A percentile compares a stretch with the other conserved stretches of the same genome.
Conservation (phyloP, 2,329 filamentous ascomycete genomes). For the Alternaria sp. region DNA sequence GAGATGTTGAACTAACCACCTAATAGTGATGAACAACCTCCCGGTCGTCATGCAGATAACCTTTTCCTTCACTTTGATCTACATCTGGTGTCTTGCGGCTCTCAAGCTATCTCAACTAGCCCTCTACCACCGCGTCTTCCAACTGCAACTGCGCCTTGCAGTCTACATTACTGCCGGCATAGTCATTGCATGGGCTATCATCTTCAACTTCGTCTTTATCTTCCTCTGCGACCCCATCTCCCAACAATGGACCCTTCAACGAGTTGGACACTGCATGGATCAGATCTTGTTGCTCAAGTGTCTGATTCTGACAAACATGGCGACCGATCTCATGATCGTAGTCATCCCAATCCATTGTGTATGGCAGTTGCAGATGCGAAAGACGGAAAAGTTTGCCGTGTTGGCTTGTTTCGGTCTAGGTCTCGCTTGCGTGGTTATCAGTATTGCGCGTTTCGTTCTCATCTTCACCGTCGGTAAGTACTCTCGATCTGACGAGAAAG, state of each 20-base stretch:
- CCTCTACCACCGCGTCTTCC: slow-evolving; percentile 25
- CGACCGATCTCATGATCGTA: slow-evolving; percentile 25
- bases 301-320: slow-evolving; percentile 25
- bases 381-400: slow-evolving; percentile 30
- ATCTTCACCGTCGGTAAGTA: slow-evolving; percentile 24
- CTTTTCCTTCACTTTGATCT: slow-evolving; percentile 28
- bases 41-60: slow-evolving; percentile 31
- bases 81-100: slow-evolving; percentile 26
- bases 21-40: slow-evolving; percentile 21
- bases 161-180: slow-evolving; percentile 23
- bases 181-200: slow-evolving; percentile 24
- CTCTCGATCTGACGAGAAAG: too few species aligned
- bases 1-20: neutral
- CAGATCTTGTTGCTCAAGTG: slow-evolving; percentile 27
- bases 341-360: slow-evolving; percentile 21
- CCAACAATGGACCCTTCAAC: slow-evolving; percentile 29
- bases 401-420: slow-evolving; percentile 28
- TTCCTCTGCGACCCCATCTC: slow-evolving; percentile 32
- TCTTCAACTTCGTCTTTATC: slow-evolving; percentile 31
- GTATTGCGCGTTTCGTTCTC: slow-evolving; percentile 28
- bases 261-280: slow-evolving; percentile 30
- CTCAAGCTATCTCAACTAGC: slow-evolving; percentile 30
- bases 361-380: slow-evolving; percentile 30
- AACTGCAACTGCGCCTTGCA: slow-evolving; percentile 12
- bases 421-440: slow-evolving; percentile 25